These are phyloP conservation scores for Saururus chinensis DNA, from an alignment of 164 flowering plant genomes.

Conservation along the genomic window DNA sequence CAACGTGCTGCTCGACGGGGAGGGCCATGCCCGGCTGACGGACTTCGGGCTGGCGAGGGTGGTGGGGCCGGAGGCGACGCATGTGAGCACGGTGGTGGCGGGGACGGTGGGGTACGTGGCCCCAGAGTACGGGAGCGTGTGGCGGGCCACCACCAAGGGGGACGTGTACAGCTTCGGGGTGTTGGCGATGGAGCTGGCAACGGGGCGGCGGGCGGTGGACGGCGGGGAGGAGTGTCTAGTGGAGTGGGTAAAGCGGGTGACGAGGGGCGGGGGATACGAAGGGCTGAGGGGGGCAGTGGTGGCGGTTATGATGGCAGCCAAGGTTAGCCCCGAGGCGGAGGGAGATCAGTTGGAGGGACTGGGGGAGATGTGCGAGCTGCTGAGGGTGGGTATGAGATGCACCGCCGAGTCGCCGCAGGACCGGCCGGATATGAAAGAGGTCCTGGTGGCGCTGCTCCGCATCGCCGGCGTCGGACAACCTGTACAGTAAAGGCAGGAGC, in stretches of 20 bases:
- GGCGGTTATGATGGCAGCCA: slow-evolving; percentile 33
- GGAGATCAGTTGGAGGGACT: slow-evolving; percentile 6
- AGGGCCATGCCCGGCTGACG: slow-evolving; percentile 58
- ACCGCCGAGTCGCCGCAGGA: slow-evolving; percentile 60
- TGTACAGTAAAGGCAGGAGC: not conserved
- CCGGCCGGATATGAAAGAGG: slow-evolving; percentile 89
- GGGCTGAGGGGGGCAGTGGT: slow-evolving; percentile 20
- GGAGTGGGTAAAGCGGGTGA: slow-evolving; percentile 66
- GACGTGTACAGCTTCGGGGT: slow-evolving; percentile 96
- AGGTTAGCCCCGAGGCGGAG: slow-evolving; percentile 36
- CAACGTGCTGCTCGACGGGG: slow-evolving; percentile 64
- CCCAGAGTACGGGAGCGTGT: slow-evolving; percentile 83
- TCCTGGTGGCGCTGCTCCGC: slow-evolving; percentile 42
- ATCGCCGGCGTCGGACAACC: not conserved
- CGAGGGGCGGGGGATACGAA: slow-evolving; percentile 22
- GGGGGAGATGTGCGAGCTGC: slow-evolving; percentile 57
- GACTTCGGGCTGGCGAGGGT: slow-evolving; percentile 86
- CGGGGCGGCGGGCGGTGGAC: slow-evolving; percentile 72
- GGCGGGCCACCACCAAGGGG: slow-evolving; percentile 87
- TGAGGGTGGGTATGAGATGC: slow-evolving; percentile 55
- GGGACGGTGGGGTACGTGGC: slow-evolving; percentile 93
- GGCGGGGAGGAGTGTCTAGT: slow-evolving; percentile 75
- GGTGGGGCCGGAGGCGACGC: slow-evolving; percentile 61
- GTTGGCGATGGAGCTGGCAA: slow-evolving; percentile 71
- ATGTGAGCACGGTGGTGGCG: slow-evolving; percentile 82